phyloP scores from a whole-genome alignment of 1,284 basidiomycete genomes.

The Vanrija pseudolonga region DNA sequence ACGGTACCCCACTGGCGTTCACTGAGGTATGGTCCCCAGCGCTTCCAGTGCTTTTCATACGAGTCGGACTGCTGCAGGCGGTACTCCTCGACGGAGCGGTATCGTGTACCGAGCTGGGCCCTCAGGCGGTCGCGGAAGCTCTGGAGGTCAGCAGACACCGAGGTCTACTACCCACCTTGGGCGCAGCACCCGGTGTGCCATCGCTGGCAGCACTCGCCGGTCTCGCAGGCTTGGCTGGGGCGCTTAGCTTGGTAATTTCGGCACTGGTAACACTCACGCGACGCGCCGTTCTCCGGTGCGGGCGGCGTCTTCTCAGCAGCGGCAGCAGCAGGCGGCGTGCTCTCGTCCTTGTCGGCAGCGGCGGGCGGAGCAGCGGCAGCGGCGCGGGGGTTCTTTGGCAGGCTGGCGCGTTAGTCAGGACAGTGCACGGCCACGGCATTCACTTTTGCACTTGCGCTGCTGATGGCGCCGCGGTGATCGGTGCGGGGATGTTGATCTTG shows the following conservation, averaged over 20 bases:
- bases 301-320: not conserved
- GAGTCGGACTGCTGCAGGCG: constrained; percentile 63
- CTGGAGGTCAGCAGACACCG: constrained; percentile 15
- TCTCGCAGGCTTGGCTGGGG: constrained; percentile 15
- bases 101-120: constrained; percentile 39
- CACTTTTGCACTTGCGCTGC: not conserved
- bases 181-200: constrained; percentile 30
- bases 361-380: not conserved
- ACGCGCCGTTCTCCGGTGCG: not conserved
- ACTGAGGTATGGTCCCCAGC: constrained; percentile 95
- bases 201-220: constrained; percentile 22
- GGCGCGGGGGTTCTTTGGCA: not conserved
- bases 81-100: constrained; percentile 48
- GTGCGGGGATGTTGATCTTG: constrained; percentile 75
- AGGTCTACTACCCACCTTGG: constrained; percentile 6
- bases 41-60: constrained; percentile 83
- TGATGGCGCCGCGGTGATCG: constrained; percentile 19
- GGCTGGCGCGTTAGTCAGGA: not conserved
- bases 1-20: constrained; percentile 99
- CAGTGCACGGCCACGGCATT: not conserved
- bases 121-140: constrained; percentile 43
- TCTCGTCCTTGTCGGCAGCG: not conserved
- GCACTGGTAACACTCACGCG: not conserved
- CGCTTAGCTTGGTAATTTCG: not conserved
- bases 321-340: not conserved